These are phyloP conservation scores for Suillus clintonianus DNA, from an alignment of 768 basidiomycete species.

Conservation along the genomic window DNA sequence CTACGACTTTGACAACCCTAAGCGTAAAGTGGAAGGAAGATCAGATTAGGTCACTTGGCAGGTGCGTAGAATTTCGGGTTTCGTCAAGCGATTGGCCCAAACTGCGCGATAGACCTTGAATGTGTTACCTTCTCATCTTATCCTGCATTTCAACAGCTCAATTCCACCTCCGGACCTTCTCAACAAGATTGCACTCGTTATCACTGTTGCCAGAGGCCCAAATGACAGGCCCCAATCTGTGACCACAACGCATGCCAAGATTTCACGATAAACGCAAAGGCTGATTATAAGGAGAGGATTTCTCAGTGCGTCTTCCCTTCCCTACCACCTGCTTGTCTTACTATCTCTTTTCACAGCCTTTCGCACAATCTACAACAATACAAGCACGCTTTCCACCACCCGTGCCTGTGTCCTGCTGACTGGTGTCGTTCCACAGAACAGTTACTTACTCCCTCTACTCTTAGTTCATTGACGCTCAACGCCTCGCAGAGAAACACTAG, in stretches of 20 bases:
- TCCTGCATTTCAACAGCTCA: constrained; percentile 84
- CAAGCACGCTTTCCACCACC: constrained; percentile 2
- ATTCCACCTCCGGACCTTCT: constrained; percentile 87
- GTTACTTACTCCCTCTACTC: not conserved
- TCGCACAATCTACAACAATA: not conserved
- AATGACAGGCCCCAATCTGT: constrained; percentile 82
- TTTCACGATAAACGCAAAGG: constrained; percentile 60
- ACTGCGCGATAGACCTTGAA: constrained; percentile 66
- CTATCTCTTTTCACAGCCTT: not conserved
- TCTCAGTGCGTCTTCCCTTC: constrained; percentile 50
- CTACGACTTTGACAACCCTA: constrained; percentile 57
- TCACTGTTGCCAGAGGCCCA: constrained; percentile 73
- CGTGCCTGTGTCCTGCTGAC: not conserved
- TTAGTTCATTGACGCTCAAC: not conserved
- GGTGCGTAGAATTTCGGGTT: constrained; percentile 41
- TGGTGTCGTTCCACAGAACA: not conserved
- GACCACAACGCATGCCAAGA: constrained; percentile 84
- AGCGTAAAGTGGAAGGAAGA: constrained; percentile 77
- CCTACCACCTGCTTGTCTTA: constrained; percentile 12
- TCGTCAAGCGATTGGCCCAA: not conserved
- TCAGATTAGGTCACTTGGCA: constrained; percentile 63
- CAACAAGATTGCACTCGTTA: constrained; percentile 78
- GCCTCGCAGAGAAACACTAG: constrained; percentile 13
- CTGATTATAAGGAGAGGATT: constrained; percentile 50
- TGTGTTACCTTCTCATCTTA: constrained; percentile 77